Evolutionary conservation across 2,329 filamentous ascomycete genomes (phyloP), one percentile per base, ranked within the genome.

Genomic region (Decorospora gaudefroyi): DNA sequence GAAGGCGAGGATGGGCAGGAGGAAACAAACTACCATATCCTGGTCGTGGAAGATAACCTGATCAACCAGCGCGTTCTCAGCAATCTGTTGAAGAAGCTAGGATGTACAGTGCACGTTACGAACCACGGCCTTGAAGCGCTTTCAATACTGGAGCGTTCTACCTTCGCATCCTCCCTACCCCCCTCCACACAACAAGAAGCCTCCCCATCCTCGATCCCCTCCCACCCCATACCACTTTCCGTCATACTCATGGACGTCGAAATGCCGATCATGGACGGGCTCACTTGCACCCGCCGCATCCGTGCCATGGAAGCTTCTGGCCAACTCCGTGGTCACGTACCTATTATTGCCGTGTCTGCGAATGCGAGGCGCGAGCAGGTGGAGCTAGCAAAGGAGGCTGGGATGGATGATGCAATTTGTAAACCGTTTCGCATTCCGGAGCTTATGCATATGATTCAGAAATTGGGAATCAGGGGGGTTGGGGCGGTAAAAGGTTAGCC

Each of bases 341-440:
- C 58, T 3, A 50, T 65, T 28, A 57, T 67, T 15, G 61, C 55
- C 1, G 55, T 64, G 4, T 67, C 61, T 8, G 64, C 57, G 4
- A 67, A 67, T 42, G 64, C 59, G n/a, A 46, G 64, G 22, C 41
- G 31, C n/a, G 57, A 65, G 38, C 64, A 67, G 43, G 50, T 64
- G 4, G 32, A 38, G 11, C n/a, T 10, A 33, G 44, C 44, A 27
- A 13, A 45, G 29, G 44, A 54, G 7, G 59, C 61, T 2, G 62
- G 62, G 2, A 62, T 65, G 55, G 61, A 67, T 39, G 51, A 53
- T 65, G 82, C 90, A 31, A 85, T 92, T 27, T 85, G 85, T 6
- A 92, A 92, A 63, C 88, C 88, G 3, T 91, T 90, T 64, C 50
- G 57, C 6, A 54, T 64, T 10, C 19, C 22, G 9, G 42, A 45